Evolutionary conservation across 2,329 filamentous ascomycete species (phyloP), one percentile per base, ranked within the genome.

Genomic region (Colletotrichum sp.): DNA sequence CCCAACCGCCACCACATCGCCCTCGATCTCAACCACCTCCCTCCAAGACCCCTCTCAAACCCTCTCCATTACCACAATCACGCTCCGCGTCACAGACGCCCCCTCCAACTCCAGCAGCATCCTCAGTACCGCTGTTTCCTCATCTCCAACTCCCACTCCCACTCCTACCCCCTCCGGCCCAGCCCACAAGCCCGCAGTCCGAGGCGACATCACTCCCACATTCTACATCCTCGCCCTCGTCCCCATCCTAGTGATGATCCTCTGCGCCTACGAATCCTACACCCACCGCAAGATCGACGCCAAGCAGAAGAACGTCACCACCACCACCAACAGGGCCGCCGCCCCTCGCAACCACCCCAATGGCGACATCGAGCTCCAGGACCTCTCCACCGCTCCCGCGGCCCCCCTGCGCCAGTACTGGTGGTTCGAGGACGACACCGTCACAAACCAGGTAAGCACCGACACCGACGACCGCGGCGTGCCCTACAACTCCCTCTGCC

Each of bases 311-410:
- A 12, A 52, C n/a, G 3, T 13, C n/a, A 21, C 43, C 43, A 15
- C 28, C 30, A 21, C 59, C 13, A 26, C 26, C 26, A 26, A 26
- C 24, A 16, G 15, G 18, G 9, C 57, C 18, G 18, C 18, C 57
- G 28, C 28, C 30, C 18, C 30, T 18, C 59, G 59, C 59, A 30
- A 15, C 30, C 13, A n/a, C 59, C 59, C 39, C 18, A 52, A 52
- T n/a, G 28, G n/a, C 30, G 72, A 77, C 28, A 72, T 78, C 12
- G 77, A 78, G 75, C 71, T 78, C 67, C 72, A 72, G 28, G 16
- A 59, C 12, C 43, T 52, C 43, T 52, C 43, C n/a, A 52, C n/a
- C 43, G 43, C 10, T 0, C 43, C 43, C 43, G 43, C n/a, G n/a
- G 9, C 18, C 39, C 43, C 43, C n/a, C 3, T 52, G 10, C 65